Conservation (phyloP, 2,329 filamentous ascomycete species). For the Paraphoma sp. region DNA sequence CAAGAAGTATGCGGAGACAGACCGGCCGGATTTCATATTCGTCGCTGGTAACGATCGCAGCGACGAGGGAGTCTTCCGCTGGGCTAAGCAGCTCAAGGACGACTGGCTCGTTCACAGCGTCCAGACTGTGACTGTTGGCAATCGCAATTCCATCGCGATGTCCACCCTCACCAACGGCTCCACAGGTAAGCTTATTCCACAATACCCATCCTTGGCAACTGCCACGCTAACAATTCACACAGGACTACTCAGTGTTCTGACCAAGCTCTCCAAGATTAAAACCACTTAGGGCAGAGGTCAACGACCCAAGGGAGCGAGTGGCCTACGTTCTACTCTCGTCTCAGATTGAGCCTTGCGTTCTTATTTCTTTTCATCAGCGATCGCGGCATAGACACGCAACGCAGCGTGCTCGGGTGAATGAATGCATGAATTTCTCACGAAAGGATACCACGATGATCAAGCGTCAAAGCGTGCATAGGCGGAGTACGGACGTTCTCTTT, state of each 20-base stretch:
- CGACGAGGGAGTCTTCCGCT: constrained; percentile 91
- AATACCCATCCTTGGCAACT: neutral
- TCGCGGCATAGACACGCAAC: neutral
- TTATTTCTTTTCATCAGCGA: neutral
- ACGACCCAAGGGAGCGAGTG: neutral
- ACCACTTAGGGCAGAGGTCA: neutral
- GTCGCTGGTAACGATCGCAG: constrained; percentile 90
- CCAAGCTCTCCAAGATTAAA: constrained; percentile 34
- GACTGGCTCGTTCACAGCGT: constrained; percentile 63
- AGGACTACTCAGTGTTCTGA: constrained; percentile 41
- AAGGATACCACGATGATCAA: neutral
- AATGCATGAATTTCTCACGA: neutral
- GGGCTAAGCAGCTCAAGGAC: constrained; percentile 80
- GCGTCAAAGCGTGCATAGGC: constrained; percentile 7
- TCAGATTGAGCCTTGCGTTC: neutral
- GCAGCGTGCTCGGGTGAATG: neutral
- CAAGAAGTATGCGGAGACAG: constrained; percentile 48
- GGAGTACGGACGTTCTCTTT: constrained; percentile 10
- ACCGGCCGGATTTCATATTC: constrained; percentile 77
- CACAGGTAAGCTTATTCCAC: constrained; percentile 68
- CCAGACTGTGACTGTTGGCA: constrained; percentile 85
- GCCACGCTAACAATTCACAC: constrained; percentile 11
- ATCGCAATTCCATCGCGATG: constrained; percentile 84
- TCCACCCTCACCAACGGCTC: constrained; percentile 89
- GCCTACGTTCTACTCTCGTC: neutral